Conservation (phyloP, 1,139 yeast species). For the Pichia sp. region DNA sequence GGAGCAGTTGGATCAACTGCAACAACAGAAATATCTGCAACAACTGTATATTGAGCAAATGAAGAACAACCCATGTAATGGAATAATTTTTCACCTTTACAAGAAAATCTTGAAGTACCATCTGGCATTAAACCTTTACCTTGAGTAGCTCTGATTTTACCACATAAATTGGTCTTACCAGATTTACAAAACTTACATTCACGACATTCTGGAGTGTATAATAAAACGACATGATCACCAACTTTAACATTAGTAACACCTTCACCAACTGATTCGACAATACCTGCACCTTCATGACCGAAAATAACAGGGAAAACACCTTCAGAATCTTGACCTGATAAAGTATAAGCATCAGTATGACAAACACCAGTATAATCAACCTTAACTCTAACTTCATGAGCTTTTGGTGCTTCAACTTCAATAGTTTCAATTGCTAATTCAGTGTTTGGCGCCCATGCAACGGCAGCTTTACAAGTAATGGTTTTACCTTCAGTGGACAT, state of each 20-base stretch:
- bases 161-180: slow-evolving; percentile 93
- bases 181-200: slow-evolving; percentile 93
- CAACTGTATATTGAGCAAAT: slow-evolving; percentile 93
- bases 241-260: slow-evolving; percentile 81
- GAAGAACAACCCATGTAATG: slow-evolving; percentile 99
- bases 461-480: slow-evolving; percentile 90
- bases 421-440: slow-evolving; percentile 81
- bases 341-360: slow-evolving; percentile 96
- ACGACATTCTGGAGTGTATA: slow-evolving; percentile 93
- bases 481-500: slow-evolving; percentile 35
- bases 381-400: slow-evolving; percentile 94
- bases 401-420: slow-evolving; percentile 88
- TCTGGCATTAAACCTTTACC: slow-evolving; percentile 95
- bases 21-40: slow-evolving; percentile 95
- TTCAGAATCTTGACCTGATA: slow-evolving; percentile 93
- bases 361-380: slow-evolving; percentile 88
- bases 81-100: slow-evolving; percentile 73
- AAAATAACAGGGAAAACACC: slow-evolving; percentile 89
- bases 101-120: slow-evolving; percentile 82
- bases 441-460: slow-evolving; percentile 93
- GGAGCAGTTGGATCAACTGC: slow-evolving; percentile 83
- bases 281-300: slow-evolving; percentile 97
- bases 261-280: slow-evolving; percentile 88
- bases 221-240: slow-evolving; percentile 87
- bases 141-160: slow-evolving; percentile 84